These are phyloP conservation scores for Calonectria multiphialidica DNA, from an alignment of 2,329 filamentous ascomycete genomes.

Conservation along the genomic window DNA sequence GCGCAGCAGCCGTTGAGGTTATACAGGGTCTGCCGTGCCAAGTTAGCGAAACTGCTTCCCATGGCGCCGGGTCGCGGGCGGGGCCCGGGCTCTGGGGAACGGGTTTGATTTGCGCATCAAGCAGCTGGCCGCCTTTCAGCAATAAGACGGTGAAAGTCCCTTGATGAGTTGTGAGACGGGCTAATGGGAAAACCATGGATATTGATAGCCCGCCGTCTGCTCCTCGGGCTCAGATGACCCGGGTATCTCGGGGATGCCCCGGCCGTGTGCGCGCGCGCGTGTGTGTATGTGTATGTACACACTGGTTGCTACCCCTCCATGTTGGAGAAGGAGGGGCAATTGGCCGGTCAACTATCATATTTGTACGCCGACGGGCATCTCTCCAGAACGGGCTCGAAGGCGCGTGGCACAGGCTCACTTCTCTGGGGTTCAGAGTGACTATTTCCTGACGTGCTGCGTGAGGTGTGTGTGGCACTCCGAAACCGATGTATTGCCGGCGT, in stretches of 20 bases:
- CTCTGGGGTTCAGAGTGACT: no score
- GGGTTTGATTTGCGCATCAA: background rate
- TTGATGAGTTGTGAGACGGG: background rate
- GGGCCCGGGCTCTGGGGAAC: background rate
- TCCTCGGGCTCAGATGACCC: background rate
- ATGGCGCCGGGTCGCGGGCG: background rate
- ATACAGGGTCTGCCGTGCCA: background rate
- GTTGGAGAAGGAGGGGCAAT: background rate
- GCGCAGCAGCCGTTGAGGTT: background rate
- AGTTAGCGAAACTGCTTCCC: background rate
- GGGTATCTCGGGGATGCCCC: background rate
- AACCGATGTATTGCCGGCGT: background rate
- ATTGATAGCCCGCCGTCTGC: background rate
- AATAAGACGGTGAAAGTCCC: background rate
- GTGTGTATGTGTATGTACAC: background rate
- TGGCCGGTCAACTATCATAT: background rate
- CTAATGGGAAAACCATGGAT: background rate
- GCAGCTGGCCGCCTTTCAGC: no score
- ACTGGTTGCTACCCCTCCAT: background rate
- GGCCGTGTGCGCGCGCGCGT: background rate
- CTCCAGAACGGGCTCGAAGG: background rate
- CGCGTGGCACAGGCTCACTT: background rate
- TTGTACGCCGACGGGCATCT: background rate
- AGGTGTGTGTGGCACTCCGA: no score
- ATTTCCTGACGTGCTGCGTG: background rate